phyloP scores from a whole-genome alignment of 148 eudicot genomes.

The Vaccinium vitisidaea region DNA sequence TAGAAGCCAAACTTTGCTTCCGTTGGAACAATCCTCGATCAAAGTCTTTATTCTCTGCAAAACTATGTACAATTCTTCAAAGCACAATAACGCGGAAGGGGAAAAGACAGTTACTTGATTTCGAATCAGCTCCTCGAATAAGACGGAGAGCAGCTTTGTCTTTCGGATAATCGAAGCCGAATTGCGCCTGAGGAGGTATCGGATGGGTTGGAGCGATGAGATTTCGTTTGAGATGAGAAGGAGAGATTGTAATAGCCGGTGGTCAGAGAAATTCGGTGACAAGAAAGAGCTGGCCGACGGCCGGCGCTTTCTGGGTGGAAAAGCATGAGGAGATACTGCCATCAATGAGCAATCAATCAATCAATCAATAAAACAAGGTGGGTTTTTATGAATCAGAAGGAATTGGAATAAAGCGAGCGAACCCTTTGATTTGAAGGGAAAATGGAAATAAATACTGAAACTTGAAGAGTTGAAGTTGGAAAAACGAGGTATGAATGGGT shows the following conservation, averaged over 20 bases:
- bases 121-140: slow-evolving; percentile 59
- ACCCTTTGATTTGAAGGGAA: too few species aligned
- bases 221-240: slow-evolving; percentile 42
- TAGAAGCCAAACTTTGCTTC: slow-evolving; percentile 77
- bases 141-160: slow-evolving; percentile 38
- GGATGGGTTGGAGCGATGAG: slow-evolving; percentile 43
- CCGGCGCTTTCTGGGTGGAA: slow-evolving; percentile 59
- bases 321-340: slow-evolving; percentile 56
- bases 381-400: background rate
- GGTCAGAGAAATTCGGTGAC: slow-evolving; percentile 42
- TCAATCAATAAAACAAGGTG: background rate
- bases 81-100: slow-evolving; percentile 51
- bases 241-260: slow-evolving; percentile 42
- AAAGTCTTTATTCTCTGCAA: slow-evolving; percentile 56
- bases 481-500: too few species aligned
- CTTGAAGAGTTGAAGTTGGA: too few species aligned
- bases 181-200: slow-evolving; percentile 35
- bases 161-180: slow-evolving; percentile 50
- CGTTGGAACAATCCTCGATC: slow-evolving; percentile 59
- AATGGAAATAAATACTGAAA: too few species aligned
- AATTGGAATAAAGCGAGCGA: background rate
- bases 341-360: slow-evolving; percentile 17
- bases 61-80: slow-evolving; percentile 71
- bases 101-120: slow-evolving; percentile 16
- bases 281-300: slow-evolving; percentile 44